Conservation (phyloP, 1,284 basidiomycete species). For the Mycena sp. region DNA sequence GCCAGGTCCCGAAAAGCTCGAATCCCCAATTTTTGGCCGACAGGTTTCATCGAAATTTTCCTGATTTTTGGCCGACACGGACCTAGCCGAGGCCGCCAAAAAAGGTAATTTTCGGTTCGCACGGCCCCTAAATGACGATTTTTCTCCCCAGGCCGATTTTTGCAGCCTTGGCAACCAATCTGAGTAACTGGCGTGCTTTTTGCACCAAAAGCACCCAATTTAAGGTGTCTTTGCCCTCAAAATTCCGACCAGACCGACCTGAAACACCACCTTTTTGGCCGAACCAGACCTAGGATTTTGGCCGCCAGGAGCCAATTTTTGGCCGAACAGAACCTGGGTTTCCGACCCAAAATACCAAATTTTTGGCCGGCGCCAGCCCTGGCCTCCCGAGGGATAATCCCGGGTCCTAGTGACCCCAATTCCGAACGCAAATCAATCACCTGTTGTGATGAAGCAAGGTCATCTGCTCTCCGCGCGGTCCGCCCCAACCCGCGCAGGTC, state of each 20-base stretch:
- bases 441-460: too few species aligned
- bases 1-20: too few species aligned
- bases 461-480: too few species aligned
- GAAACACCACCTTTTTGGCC: background rate
- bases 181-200: background rate
- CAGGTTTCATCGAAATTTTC: too few species aligned
- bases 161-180: background rate
- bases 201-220: background rate
- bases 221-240: background rate
- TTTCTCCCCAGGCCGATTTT: background rate
- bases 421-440: background rate
- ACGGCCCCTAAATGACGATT: background rate
- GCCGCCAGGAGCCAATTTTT: background rate
- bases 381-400: background rate
- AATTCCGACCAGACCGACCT: background rate
- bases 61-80: too few species aligned
- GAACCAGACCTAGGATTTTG: background rate
- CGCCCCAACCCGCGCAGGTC: too few species aligned
- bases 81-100: too few species aligned
- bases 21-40: too few species aligned
- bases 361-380: background rate
- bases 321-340: too few species aligned
- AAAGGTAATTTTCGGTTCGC: too few species aligned
- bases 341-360: background rate
- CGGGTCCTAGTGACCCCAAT: background rate